phyloP scores from a whole-genome alignment of 192 early-diverging fungal species.

The Backusella sp. region DNA sequence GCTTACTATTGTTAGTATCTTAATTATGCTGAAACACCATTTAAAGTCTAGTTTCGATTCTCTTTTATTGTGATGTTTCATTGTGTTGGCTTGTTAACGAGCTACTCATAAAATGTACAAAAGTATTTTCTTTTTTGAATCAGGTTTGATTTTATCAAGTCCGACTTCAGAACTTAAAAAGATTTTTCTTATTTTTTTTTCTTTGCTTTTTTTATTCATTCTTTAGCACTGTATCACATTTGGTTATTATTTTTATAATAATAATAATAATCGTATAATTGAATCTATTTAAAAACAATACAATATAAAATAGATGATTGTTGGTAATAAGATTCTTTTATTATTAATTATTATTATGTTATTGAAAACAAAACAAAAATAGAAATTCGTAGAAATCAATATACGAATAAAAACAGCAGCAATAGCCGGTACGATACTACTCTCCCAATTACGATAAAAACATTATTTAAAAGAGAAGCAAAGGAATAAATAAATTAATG shows the following conservation, averaged over 20 bases:
- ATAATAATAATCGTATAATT: background rate
- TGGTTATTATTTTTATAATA: background rate
- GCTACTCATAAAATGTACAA: too few relatives aligned
- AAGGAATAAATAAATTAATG: background rate
- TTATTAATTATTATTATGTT: background rate
- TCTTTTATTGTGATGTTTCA: background rate
- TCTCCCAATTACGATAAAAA: background rate
- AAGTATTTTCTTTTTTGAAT: background rate
- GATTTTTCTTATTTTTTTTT: background rate
- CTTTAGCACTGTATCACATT: background rate
- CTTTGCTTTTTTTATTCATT: background rate
- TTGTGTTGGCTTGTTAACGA: too few relatives aligned
- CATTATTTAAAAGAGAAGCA: too few relatives aligned
- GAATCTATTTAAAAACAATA: background rate
- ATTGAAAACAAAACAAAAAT: background rate
- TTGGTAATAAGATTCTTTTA: background rate
- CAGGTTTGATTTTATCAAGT: slow-evolving; percentile 3
- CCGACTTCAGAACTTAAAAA: background rate
- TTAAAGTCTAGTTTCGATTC: background rate
- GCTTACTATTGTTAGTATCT: too few relatives aligned
- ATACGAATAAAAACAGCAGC: background rate
- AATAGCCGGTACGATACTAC: background rate
- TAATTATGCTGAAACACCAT: background rate
- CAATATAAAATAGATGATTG: background rate
- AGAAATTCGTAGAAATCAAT: slow-evolving; percentile 3